Evolutionary conservation across 495 filamentous ascomycete genomes (phyloP), one percentile per base, ranked within the genome.

Genomic region (Rostrohypoxylon terebratum): DNA sequence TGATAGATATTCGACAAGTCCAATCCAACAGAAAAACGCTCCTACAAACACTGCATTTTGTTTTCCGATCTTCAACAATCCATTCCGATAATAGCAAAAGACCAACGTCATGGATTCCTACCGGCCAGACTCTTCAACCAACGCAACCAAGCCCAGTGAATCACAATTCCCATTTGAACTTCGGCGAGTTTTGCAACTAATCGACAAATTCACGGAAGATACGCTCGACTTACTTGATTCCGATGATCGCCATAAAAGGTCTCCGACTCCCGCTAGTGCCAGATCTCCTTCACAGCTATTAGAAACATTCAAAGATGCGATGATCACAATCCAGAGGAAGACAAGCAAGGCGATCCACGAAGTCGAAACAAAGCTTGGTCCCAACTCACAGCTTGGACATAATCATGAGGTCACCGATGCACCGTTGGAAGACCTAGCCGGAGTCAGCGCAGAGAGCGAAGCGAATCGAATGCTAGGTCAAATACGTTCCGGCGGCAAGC

Each of bases 301-400:
- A 0, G 44, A 60, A n/a, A 38, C 28, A 38, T 73, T 73, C 48
- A 64, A 61, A n/a, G 70, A 69, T 0, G 13, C 50, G 36, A 73
- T 73, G 65, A 18, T 51, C 1, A 10, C 38, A 1, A 16, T 69
- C 14, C 70, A 65, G 16, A 65, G 61, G 7, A 73, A 65, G 38
- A 50, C 40, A 36, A 31, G 65, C 13, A 61, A 61, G 38, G 70
- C 65, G 40, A 51, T 36, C 11, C 55, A 50, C 10, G 65, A 73
- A 4, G 45, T 69, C 0, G 44, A 65, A 34, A 33, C 36, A 7
- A 44, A 61, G 31, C 20, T 73, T 6, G 55, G 54, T 0, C 28
- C 21, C n/a, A 28, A 9, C 20, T 23, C 50, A 0, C 42, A 63
- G 5, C 13, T 7, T 11, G 64, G 31, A 21, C 1, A 5, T 31